A percentile compares a stretch with the other conserved stretches of the same genome.
These are phyloP conservation scores for Penicillium subrubescens DNA, from an alignment of 495 filamentous ascomycete genomes.

Conservation along the genomic window DNA sequence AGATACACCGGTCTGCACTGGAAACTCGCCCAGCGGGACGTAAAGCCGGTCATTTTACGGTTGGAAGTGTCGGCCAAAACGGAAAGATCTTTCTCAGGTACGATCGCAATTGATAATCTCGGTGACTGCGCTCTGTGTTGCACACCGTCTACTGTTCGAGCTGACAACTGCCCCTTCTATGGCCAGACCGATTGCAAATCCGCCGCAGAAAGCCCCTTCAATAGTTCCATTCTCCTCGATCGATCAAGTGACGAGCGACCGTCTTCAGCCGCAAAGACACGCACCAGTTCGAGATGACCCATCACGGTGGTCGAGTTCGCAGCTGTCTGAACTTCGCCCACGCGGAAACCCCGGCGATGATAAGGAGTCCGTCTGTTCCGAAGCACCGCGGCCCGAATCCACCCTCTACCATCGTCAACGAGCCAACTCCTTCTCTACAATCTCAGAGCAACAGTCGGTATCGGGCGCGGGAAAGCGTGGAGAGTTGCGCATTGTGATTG, in stretches of 20 bases:
- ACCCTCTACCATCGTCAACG: slow-evolving; percentile 44
- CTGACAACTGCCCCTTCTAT: slow-evolving; percentile 33
- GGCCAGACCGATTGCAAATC: slow-evolving; percentile 53
- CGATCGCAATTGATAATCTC: slow-evolving; percentile 30
- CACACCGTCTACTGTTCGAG: slow-evolving; percentile 17
- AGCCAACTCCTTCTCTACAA: slow-evolving; percentile 65
- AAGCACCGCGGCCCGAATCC: slow-evolving; percentile 31
- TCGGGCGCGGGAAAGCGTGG: slow-evolving; percentile 44
- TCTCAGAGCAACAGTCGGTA: slow-evolving; percentile 52
- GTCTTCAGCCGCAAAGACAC: slow-evolving; percentile 29
- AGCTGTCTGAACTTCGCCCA: slow-evolving; percentile 50
- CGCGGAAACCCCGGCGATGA: slow-evolving; percentile 33
- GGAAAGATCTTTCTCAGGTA: slow-evolving; percentile 95
- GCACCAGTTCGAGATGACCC: slow-evolving; percentile 31
- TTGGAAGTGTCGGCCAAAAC: slow-evolving; percentile 92
- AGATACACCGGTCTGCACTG: slow-evolving; percentile 31
- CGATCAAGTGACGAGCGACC: slow-evolving; percentile 41
- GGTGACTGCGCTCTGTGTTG: slow-evolving; percentile 21
- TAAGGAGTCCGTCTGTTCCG: slow-evolving; percentile 30
- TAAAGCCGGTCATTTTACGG: slow-evolving; percentile 80
- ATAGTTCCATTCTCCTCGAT: slow-evolving; percentile 32
- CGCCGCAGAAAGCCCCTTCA: slow-evolving; percentile 35
- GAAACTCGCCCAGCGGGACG: slow-evolving; percentile 39
- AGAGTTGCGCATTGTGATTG: slow-evolving; percentile 83
- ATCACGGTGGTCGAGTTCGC: slow-evolving; percentile 49